A percentile compares a stretch with the other conserved stretches of the same genome.
These are phyloP conservation scores for Flaveria trinervia DNA, from an alignment of 129 eudicot genomes.

Conservation along the genomic window DNA sequence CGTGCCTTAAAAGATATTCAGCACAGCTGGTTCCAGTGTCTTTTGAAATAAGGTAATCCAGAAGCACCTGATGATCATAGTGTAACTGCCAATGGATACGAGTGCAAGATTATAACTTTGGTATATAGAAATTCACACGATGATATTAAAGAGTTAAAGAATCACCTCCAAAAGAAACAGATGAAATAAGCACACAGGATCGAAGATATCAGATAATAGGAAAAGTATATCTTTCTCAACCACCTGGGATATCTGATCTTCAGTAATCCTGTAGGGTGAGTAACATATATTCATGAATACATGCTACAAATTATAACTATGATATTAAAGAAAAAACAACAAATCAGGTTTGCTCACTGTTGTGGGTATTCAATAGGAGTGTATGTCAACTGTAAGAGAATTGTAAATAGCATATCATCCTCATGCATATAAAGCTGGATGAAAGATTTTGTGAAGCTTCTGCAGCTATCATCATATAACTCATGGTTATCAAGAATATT, in stretches of 20 bases:
- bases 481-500: constrained; percentile 38
- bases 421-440: constrained; percentile 74
- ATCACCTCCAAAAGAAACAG: constrained; percentile 78
- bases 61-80: constrained; percentile 92
- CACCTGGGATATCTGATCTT: constrained; percentile 34
- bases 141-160: neutral
- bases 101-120: constrained; percentile 3
- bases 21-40: constrained; percentile 83
- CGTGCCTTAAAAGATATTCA: constrained; percentile 79
- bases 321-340: neutral
- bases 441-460: constrained; percentile 61
- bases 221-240: constrained; percentile 39
- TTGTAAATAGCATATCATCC: constrained; percentile 87
- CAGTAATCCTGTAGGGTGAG: constrained; percentile 34
- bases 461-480: constrained; percentile 42
- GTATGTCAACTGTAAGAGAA: constrained; percentile 70
- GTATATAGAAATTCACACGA: neutral
- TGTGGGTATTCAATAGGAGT: constrained; percentile 34
- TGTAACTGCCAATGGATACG: constrained; percentile 51
- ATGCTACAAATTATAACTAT: neutral
- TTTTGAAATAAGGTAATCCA: constrained; percentile 95
- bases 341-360: constrained; percentile 41
- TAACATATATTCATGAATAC: neutral
- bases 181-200: constrained; percentile 67
- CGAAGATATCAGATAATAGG: constrained; percentile 58